These are phyloP conservation scores for Mycena polygramma DNA, from an alignment of 768 basidiomycete genomes.

Conservation along the genomic window DNA sequence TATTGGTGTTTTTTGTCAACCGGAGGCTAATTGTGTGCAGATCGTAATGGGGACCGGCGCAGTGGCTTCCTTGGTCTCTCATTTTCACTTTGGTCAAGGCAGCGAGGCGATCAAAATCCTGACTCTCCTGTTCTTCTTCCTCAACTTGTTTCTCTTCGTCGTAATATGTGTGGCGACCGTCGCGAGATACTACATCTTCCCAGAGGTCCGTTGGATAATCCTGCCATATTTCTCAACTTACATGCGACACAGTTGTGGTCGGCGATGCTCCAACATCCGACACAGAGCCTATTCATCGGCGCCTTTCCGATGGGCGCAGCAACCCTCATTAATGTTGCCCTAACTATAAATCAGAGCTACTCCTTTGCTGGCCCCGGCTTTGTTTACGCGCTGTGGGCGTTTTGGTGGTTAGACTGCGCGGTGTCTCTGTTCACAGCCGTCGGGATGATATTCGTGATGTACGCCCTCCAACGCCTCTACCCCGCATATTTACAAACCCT, in stretches of 20 bases:
- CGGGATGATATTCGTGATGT: constrained; percentile 42
- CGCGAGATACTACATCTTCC: constrained; percentile 58
- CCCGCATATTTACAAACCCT: neutral
- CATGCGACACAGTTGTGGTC: constrained; percentile 49
- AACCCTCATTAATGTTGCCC: constrained; percentile 63
- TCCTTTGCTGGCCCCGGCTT: constrained; percentile 63
- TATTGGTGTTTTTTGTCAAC: too few species aligned
- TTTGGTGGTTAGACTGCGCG: constrained; percentile 75
- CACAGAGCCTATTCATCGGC: constrained; percentile 62
- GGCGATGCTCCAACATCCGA: constrained; percentile 61
- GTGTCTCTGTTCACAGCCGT: constrained; percentile 56
- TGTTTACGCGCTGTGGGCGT: constrained; percentile 64
- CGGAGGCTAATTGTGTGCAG: constrained; percentile 13
- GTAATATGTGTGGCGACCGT: constrained; percentile 54
- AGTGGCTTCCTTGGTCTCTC: constrained; percentile 59
- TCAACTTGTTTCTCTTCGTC: constrained; percentile 60
- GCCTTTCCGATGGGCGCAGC: constrained; percentile 64
- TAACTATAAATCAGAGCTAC: constrained; percentile 54
- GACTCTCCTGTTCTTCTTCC: constrained; percentile 61
- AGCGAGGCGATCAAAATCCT: constrained; percentile 52
- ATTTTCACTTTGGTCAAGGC: constrained; percentile 61
- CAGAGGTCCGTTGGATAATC: constrained; percentile 35
- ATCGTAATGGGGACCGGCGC: constrained; percentile 69
- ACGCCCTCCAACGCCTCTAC: neutral
- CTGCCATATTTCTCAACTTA: neutral